These are phyloP conservation scores for Trichophyton schoenleinii DNA, from an alignment of 2,329 filamentous ascomycete species.

Conservation along the genomic window DNA sequence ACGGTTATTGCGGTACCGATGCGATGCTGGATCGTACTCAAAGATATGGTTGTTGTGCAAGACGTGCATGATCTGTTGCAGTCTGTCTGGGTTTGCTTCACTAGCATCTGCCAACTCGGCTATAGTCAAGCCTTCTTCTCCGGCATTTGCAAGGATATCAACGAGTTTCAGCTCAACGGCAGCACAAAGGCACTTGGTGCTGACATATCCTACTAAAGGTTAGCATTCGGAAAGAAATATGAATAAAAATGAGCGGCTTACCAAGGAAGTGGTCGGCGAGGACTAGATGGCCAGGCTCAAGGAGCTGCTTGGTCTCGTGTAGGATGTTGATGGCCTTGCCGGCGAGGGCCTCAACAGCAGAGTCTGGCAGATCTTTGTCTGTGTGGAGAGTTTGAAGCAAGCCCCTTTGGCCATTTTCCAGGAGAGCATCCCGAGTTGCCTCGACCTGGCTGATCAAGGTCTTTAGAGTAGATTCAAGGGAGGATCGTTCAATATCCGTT, in stretches of 20 bases:
- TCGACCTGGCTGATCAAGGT: neutral
- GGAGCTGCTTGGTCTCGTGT: conserved; percentile 4
- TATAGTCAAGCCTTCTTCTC: conserved; percentile 14
- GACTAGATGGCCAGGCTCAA: conserved; percentile 17
- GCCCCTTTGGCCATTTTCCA: neutral
- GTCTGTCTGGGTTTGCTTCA: conserved; percentile 17
- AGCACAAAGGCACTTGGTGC: conserved; percentile 9
- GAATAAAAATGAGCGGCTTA: neutral
- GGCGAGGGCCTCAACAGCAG: neutral
- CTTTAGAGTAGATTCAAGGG: neutral
- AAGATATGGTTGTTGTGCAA: conserved; percentile 29
- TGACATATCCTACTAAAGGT: neutral
- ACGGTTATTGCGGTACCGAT: conserved; percentile 25
- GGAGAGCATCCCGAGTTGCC: neutral
- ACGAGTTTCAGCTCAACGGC: conserved; percentile 22
- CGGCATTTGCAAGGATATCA: conserved; percentile 17
- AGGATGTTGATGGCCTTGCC: neutral
- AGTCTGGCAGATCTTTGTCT: neutral
- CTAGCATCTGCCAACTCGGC: conserved; percentile 12
- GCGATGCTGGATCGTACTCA: conserved; percentile 18
- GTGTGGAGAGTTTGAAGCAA: neutral
- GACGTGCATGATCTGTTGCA: conserved; percentile 23
- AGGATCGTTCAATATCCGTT: neutral
- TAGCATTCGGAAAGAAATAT: neutral
- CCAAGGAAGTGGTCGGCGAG: conserved; percentile 21